These are phyloP conservation scores for Kodamaea alishanica DNA, from an alignment of 1,139 yeast species.

Conservation along the genomic window DNA sequence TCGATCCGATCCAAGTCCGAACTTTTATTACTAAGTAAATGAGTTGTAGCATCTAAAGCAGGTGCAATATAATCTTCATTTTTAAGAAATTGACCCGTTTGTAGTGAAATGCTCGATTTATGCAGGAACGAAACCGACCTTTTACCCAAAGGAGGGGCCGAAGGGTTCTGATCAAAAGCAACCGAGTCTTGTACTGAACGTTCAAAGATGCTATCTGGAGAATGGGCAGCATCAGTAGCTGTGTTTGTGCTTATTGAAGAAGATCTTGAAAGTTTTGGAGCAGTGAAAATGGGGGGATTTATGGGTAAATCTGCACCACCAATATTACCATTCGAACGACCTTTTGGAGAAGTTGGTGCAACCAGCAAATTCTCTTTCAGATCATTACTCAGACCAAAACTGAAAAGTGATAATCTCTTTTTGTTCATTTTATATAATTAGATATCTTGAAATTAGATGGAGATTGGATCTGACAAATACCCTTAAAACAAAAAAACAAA, in stretches of 20 bases:
- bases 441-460: not conserved
- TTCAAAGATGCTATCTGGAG: constrained; percentile 52
- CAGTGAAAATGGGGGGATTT: not conserved
- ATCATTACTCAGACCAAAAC: constrained; percentile 9
- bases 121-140: constrained; percentile 26
- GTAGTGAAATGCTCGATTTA: constrained; percentile 24
- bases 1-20: constrained; percentile 66
- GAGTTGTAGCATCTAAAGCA: constrained; percentile 75
- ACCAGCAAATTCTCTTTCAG: constrained; percentile 5
- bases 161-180: constrained; percentile 8
- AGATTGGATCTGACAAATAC: not conserved
- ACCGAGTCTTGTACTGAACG: constrained; percentile 54
- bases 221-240: constrained; percentile 7
- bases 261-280: constrained; percentile 2
- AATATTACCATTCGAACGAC: constrained; percentile 1
- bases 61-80: constrained; percentile 74
- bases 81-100: constrained; percentile 25
- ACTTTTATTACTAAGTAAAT: constrained; percentile 52
- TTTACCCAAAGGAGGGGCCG: constrained; percentile 20
- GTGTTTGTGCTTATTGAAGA: constrained; percentile 5
- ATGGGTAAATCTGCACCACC: not conserved
- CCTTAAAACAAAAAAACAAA: not conserved
- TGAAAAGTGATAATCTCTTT: constrained; percentile 11
- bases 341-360: not conserved
- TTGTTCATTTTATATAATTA: not conserved